These are phyloP conservation scores for Pyrenopolyporus hunteri DNA, from an alignment of 495 filamentous ascomycete species.

Conservation along the genomic window DNA sequence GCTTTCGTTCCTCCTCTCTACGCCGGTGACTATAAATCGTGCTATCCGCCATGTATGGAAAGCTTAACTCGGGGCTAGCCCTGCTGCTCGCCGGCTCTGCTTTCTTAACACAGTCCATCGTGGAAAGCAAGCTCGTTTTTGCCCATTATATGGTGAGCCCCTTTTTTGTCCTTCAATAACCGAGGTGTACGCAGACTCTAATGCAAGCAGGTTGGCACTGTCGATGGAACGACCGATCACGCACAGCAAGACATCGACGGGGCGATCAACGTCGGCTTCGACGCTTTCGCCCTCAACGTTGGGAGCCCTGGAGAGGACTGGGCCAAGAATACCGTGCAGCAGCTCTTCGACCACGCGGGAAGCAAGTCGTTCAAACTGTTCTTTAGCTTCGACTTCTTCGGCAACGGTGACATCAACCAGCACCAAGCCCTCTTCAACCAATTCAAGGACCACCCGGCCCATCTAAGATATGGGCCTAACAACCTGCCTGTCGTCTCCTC, in stretches of 20 bases:
- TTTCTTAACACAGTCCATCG: slow-evolving; percentile 18
- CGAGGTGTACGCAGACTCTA: neutral
- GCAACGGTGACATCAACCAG: slow-evolving; percentile 32
- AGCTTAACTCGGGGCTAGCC: slow-evolving; percentile 13
- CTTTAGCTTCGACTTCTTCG: slow-evolving; percentile 50
- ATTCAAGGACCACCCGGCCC: slow-evolving; percentile 36
- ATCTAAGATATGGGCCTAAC: slow-evolving; percentile 37
- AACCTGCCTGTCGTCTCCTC: slow-evolving; percentile 42
- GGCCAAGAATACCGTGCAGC: slow-evolving; percentile 37
- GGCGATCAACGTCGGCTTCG: slow-evolving; percentile 41
- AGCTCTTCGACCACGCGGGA: slow-evolving; percentile 44
- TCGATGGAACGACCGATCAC: slow-evolving; percentile 40
- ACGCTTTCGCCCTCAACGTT: slow-evolving; percentile 49
- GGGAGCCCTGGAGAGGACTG: slow-evolving; percentile 36
- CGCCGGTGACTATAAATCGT: neutral
- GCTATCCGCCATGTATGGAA: slow-evolving; percentile 16
- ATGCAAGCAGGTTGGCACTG: slow-evolving; percentile 39
- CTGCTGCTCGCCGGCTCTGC: slow-evolving; percentile 22
- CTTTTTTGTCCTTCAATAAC: neutral
- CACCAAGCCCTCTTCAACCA: slow-evolving; percentile 38
- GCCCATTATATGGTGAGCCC: slow-evolving; percentile 38
- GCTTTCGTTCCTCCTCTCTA: neutral
- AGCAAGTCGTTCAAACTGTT: slow-evolving; percentile 46
- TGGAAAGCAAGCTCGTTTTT: slow-evolving; percentile 36
- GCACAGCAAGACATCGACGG: slow-evolving; percentile 44